phyloP scores from a whole-genome alignment of 139 green algal species.

The Chlamydomonas eustigma region DNA sequence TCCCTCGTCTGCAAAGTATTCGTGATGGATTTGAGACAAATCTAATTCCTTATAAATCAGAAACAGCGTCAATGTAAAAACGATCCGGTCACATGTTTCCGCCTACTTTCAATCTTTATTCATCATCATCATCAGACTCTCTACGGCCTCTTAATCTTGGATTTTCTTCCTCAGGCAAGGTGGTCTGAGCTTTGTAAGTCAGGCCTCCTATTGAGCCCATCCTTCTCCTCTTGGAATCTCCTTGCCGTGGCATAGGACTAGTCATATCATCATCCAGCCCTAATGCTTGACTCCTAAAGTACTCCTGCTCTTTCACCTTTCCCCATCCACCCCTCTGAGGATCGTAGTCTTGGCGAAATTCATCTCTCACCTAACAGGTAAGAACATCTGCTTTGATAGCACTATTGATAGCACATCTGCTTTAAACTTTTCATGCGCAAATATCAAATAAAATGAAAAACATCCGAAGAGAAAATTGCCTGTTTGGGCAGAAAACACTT shows the following conservation, averaged over 20 bases:
- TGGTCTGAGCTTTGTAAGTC: too few species aligned
- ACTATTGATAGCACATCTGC: too few species aligned
- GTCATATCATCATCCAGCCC: conserved; percentile 1
- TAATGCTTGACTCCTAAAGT: conserved; percentile 19
- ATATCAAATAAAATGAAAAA: too few species aligned
- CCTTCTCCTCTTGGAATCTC: neutral
- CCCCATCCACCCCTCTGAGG: conserved; percentile 72
- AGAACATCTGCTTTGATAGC: neutral
- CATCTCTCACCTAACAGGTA: conserved; percentile 93
- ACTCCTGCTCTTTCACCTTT: conserved; percentile 34
- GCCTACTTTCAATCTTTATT: too few species aligned
- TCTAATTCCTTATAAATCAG: too few species aligned
- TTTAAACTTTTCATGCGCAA: too few species aligned
- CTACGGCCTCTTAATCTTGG: conserved; percentile 10
- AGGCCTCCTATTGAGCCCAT: neutral
- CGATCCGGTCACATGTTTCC: too few species aligned
- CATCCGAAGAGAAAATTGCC: too few species aligned
- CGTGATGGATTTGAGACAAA: too few species aligned
- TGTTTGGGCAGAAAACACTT: too few species aligned
- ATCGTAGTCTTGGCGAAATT: conserved; percentile 94
- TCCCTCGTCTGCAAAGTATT: too few species aligned
- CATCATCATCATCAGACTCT: conserved; percentile 16
- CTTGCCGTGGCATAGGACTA: neutral
- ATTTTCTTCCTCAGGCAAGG: conserved; percentile 9
- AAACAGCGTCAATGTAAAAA: too few species aligned